phyloP scores from a whole-genome alignment of 495 filamentous ascomycete genomes.

The Aspergillus nanangensis region DNA sequence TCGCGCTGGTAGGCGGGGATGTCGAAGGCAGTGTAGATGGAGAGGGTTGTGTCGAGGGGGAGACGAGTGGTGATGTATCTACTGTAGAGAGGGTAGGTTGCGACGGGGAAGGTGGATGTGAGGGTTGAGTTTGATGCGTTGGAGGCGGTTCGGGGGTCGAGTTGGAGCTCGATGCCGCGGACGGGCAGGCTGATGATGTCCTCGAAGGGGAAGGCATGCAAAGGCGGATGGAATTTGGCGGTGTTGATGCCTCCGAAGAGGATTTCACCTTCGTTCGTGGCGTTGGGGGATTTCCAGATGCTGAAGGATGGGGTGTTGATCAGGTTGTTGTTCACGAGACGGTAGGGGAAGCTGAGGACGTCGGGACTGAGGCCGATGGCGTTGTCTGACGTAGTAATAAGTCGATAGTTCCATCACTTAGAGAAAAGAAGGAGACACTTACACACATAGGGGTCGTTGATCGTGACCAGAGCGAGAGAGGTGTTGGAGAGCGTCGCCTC shows the following conservation, averaged over 20 bases:
- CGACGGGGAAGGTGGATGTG: conserved; percentile 2
- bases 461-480: background rate
- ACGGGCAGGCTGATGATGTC: conserved; percentile 3
- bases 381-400: too few species aligned
- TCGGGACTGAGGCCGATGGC: conserved; percentile 2
- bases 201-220: conserved; percentile 3
- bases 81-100: conserved; percentile 1
- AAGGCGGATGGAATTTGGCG: conserved; percentile 2
- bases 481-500: conserved; percentile 1
- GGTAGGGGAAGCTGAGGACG: conserved; percentile 2
- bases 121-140: conserved; percentile 1
- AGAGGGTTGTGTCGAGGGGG: background rate
- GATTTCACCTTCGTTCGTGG: background rate
- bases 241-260: conserved; percentile 7
- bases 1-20: background rate
- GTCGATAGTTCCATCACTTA: too few species aligned
- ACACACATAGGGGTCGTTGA: background rate
- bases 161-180: conserved; percentile 1
- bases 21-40: conserved; percentile 4
- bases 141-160: conserved; percentile 1
- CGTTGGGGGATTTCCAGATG: background rate
- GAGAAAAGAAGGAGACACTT: background rate
- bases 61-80: conserved; percentile 1
- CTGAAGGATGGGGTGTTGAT: conserved; percentile 6
- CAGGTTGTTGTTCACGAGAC: conserved; percentile 1